phyloP scores from a whole-genome alignment of 306 rosid genomes.

The Hippophae rhamnoides region DNA sequence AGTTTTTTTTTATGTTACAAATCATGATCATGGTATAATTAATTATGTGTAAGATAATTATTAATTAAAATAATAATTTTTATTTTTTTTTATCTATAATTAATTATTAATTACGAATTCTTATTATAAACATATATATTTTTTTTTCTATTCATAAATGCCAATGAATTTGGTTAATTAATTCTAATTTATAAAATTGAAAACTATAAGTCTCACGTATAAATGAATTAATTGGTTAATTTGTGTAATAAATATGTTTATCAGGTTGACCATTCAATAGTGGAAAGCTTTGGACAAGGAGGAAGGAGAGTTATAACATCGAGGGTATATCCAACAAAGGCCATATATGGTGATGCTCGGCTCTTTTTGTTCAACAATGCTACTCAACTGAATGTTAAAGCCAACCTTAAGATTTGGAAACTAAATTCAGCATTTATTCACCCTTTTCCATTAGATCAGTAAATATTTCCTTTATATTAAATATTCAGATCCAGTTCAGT shows the following conservation, averaged over 20 bases:
- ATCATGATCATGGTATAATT: not conserved
- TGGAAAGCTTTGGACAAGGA: conserved; percentile 77
- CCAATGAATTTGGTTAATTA: too few relatives aligned
- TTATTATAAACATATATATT: too few relatives aligned
- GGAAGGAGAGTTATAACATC: conserved; percentile 71
- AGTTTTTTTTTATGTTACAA: too few relatives aligned
- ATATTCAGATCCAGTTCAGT: too few relatives aligned
- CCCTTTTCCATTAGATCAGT: conserved; percentile 46
- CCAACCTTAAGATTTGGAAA: conserved; percentile 55
- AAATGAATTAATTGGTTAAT: too few relatives aligned
- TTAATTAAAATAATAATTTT: too few relatives aligned
- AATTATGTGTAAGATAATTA: not conserved
- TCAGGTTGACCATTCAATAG: conserved; percentile 80
- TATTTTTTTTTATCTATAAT: too few relatives aligned
- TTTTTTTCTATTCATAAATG: too few relatives aligned
- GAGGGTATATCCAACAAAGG: conserved; percentile 74
- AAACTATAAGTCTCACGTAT: too few relatives aligned
- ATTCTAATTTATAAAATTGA: too few relatives aligned
- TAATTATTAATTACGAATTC: too few relatives aligned
- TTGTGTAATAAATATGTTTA: not conserved
- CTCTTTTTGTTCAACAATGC: conserved; percentile 78
- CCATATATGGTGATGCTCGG: conserved; percentile 69
- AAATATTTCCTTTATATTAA: too few relatives aligned
- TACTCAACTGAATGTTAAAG: conserved; percentile 47
- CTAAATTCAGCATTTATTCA: conserved; percentile 69